These are phyloP conservation scores for Xylaria sp. DNA, from an alignment of 2,329 filamentous ascomycete species.

Conservation along the genomic window DNA sequence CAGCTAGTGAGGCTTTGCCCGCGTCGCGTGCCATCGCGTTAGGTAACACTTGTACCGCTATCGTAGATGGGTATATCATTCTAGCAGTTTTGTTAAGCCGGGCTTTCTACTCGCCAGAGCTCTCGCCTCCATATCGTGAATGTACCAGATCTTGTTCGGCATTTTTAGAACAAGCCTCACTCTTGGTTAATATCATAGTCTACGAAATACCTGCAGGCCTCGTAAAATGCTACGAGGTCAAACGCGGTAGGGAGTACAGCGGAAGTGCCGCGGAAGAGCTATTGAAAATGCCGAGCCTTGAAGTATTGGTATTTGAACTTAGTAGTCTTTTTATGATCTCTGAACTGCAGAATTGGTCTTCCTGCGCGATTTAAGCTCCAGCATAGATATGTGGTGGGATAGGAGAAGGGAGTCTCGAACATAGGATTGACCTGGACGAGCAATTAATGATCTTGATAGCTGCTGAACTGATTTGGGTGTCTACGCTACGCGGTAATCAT, in stretches of 20 bases:
- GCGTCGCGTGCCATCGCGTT: constrained; percentile 14
- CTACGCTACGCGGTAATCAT: too few species aligned
- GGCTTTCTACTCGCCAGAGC: constrained; percentile 10
- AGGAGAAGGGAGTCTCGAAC: background rate
- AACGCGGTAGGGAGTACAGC: background rate
- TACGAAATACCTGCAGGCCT: too few species aligned
- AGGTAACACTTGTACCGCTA: constrained; percentile 10
- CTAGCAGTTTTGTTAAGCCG: constrained; percentile 1
- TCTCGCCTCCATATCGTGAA: background rate
- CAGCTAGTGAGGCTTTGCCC: constrained; percentile 29
- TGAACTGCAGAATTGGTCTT: background rate
- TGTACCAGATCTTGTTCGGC: background rate
- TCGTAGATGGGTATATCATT: background rate
- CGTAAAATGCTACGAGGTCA: background rate
- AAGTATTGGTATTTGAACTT: background rate
- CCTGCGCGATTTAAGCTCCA: background rate
- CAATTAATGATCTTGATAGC: background rate
- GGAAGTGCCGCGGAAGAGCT: too few species aligned
- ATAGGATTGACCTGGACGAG: background rate
- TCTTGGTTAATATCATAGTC: background rate
- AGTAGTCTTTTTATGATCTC: background rate
- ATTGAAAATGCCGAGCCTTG: background rate
- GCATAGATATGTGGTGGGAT: background rate
- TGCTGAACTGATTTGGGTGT: background rate
- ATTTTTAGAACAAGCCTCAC: background rate